Conservation (phyloP, 2,329 filamentous ascomycete species). For the Ceratocystis variospora region DNA sequence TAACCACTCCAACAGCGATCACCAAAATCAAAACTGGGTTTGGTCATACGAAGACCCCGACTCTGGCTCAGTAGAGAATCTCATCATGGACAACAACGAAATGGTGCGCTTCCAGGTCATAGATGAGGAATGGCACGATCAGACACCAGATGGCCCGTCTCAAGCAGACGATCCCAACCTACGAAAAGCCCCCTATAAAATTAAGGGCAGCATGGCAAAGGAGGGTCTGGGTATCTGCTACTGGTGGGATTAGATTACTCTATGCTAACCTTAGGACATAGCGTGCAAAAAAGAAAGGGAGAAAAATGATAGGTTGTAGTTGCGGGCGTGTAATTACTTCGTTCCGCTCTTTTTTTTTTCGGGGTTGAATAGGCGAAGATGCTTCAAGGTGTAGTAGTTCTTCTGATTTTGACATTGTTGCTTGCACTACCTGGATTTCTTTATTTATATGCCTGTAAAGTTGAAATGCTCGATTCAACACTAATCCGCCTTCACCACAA, state of each 20-base stretch:
- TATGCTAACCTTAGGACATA: no score
- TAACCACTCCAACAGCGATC: conserved; percentile 38
- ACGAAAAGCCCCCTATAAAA: conserved; percentile 56
- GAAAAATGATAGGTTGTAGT: not conserved
- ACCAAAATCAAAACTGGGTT: conserved; percentile 66
- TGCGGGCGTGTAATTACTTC: not conserved
- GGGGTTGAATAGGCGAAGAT: conserved; percentile 4
- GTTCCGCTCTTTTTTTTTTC: not conserved
- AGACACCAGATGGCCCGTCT: conserved; percentile 55
- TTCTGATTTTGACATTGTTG: conserved; percentile 8
- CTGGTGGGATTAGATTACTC: conserved; percentile 42
- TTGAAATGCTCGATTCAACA: not conserved
- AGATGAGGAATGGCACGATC: conserved; percentile 81
- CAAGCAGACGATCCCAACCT: conserved; percentile 47
- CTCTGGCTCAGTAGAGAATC: conserved; percentile 32
- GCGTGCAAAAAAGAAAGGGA: not conserved
- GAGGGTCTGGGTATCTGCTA: conserved; percentile 48
- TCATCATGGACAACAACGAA: conserved; percentile 85
- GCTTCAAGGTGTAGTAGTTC: not conserved
- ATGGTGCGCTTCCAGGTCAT: conserved; percentile 76
- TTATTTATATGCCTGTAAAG: not conserved
- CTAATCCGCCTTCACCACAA: not conserved
- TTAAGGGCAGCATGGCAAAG: conserved; percentile 51
- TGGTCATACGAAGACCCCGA: conserved; percentile 56
- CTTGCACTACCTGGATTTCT: conserved; percentile 5